Conservation (phyloP, 768 basidiomycete genomes). For the Mycena amicta region DNA sequence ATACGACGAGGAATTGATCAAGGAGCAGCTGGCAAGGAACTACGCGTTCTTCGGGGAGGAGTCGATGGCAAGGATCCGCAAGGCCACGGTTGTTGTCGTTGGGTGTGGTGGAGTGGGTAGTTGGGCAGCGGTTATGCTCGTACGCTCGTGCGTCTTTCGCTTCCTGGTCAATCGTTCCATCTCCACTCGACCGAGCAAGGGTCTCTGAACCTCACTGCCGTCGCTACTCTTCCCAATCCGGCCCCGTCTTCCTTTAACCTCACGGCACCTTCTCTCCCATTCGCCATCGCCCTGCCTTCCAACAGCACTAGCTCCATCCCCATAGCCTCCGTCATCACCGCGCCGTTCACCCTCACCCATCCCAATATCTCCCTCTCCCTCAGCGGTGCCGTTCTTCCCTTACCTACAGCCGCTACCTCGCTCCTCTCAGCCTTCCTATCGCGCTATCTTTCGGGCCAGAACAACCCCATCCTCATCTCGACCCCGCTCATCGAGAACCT, state of each 20-base stretch:
- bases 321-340: slow-evolving; percentile 56
- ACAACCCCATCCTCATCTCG: slow-evolving; percentile 60
- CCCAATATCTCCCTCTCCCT: slow-evolving; percentile 68
- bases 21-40: no score
- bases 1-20: no score
- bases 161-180: slow-evolving; percentile 56
- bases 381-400: slow-evolving; percentile 58
- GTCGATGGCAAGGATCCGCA: no score
- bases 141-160: no score
- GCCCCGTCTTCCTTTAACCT: slow-evolving; percentile 50
- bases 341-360: slow-evolving; percentile 62
- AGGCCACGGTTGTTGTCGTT: no score
- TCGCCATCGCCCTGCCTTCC: neutral
- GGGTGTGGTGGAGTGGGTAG: no score
- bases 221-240: slow-evolving; percentile 62
- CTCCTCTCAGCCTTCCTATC: slow-evolving; percentile 64
- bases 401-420: slow-evolving; percentile 40
- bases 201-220: slow-evolving; percentile 48
- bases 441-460: slow-evolving; percentile 59
- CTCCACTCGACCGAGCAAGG: slow-evolving; percentile 33
- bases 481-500: slow-evolving; percentile 56
- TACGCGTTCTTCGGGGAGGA: no score
- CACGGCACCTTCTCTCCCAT: slow-evolving; percentile 40
- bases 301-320: slow-evolving; percentile 30
- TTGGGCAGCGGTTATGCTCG: no score